Evolutionary conservation across 2,329 filamentous ascomycete genomes (phyloP).

Genomic region (Pseudocercospora ulei): DNA sequence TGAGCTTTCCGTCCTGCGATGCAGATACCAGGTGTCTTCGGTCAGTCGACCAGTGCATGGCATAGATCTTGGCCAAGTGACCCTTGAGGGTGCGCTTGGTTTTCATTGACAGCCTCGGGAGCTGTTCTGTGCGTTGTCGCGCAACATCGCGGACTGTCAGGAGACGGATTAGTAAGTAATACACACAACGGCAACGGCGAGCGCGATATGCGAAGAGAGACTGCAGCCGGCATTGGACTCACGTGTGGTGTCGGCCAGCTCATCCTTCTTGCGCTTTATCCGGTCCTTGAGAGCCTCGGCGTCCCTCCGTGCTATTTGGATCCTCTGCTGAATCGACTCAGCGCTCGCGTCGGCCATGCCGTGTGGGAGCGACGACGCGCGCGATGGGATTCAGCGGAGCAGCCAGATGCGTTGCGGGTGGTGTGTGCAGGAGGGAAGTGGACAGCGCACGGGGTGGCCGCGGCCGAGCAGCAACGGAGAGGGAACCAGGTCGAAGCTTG

Average conservation of each 20-base stretch:
- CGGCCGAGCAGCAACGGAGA: conserved; percentile 12
- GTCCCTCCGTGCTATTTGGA: conserved; percentile 95
- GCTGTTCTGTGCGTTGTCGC: conserved; percentile 79
- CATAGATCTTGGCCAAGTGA: conserved; percentile 97
- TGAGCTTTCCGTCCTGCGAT: conserved; percentile 97
- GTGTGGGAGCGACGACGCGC: conserved; percentile 21
- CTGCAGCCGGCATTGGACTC: conserved; percentile 41
- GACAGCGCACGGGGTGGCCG: conserved; percentile 11
- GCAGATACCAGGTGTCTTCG: conserved; percentile 93
- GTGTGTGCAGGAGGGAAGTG: conserved; percentile 1
- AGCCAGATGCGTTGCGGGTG: conserved; percentile 8
- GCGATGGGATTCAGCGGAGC: conserved; percentile 9
- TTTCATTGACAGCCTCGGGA: conserved; percentile 94
- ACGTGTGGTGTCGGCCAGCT: conserved; percentile 95
- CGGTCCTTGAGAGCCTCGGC: conserved; percentile 61
- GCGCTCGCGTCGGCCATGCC: conserved; percentile 44
- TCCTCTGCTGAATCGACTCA: conserved; percentile 49
- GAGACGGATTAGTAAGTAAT: conserved; percentile 18
- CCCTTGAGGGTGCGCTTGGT: conserved; percentile 94
- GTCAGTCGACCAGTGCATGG: conserved; percentile 99
- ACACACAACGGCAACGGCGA: background rate
- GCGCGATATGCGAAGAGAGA: background rate
- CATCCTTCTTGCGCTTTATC: conserved; percentile 94
- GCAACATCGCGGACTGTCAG: conserved; percentile 77
- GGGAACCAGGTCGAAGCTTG: conserved; percentile 13